phyloP scores from a whole-genome alignment of 208 protist species.

The Willaertia magna region DNA sequence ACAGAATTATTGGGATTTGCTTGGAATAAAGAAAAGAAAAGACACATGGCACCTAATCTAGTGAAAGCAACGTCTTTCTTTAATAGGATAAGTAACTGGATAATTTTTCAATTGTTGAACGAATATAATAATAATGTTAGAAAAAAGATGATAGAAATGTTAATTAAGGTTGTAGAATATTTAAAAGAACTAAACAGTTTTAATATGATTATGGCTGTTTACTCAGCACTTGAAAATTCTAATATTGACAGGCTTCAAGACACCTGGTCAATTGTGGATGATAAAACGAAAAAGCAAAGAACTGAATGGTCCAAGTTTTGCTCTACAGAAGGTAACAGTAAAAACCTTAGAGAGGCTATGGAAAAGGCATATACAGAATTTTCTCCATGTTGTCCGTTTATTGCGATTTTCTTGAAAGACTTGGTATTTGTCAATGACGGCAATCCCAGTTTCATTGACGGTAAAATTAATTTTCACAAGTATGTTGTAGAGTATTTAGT shows the following conservation, averaged over 20 bases:
- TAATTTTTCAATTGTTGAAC: background rate
- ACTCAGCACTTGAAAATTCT: background rate
- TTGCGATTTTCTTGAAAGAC: slow-evolving; percentile 24
- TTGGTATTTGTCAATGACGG: slow-evolving; percentile 11
- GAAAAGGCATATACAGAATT: background rate
- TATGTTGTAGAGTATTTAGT: background rate
- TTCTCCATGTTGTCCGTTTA: slow-evolving; percentile 25
- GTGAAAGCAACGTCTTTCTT: background rate
- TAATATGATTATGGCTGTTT: slow-evolving; percentile 17
- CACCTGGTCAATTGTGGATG: background rate
- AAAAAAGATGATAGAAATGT: background rate
- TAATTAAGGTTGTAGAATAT: background rate
- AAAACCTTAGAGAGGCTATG: background rate
- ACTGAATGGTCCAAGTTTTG: background rate
- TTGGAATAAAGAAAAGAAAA: slow-evolving; percentile 7
- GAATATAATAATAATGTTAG: background rate
- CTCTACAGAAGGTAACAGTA: background rate
- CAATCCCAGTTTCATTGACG: background rate
- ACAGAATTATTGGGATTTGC: background rate
- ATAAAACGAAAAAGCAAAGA: background rate
- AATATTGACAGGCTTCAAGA: slow-evolving; percentile 13
- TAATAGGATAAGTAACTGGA: background rate
- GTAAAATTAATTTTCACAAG: background rate
- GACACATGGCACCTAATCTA: background rate
- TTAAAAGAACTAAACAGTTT: slow-evolving; percentile 10